These are phyloP conservation scores for Debaryomyces sp. DNA, from an alignment of 1,139 yeast genomes.

Conservation along the genomic window DNA sequence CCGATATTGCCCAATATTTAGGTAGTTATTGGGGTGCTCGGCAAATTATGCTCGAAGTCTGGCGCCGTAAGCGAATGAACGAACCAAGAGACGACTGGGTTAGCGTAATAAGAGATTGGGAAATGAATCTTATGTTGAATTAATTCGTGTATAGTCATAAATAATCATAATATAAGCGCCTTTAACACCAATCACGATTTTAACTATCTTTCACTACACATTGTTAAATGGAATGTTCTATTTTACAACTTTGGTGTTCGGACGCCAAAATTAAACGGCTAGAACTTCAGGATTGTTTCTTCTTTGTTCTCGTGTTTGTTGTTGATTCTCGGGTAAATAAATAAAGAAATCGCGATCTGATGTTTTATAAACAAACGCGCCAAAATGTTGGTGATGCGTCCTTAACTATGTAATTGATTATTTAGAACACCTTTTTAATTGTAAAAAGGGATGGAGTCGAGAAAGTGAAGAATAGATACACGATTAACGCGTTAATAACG, in stretches of 20 bases:
- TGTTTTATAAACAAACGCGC: slow-evolving; percentile 6
- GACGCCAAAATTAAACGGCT: slow-evolving; percentile 1
- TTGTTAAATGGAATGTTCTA: neutral
- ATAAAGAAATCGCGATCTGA: slow-evolving; percentile 3
- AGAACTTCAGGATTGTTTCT: neutral
- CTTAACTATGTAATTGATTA: neutral
- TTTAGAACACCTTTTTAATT: neutral
- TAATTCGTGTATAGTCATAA: slow-evolving; percentile 18
- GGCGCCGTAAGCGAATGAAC: slow-evolving; percentile 70
- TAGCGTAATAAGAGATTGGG: slow-evolving; percentile 80
- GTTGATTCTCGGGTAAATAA: neutral
- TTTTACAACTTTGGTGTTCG: neutral
- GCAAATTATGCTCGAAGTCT: slow-evolving; percentile 82
- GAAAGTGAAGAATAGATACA: slow-evolving; percentile 1
- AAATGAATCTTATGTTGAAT: slow-evolving; percentile 77
- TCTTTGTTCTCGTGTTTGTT: slow-evolving; percentile 4
- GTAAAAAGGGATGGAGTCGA: neutral
- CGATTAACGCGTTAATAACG: slow-evolving; percentile 7
- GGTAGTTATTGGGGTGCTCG: slow-evolving; percentile 89
- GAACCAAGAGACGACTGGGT: slow-evolving; percentile 73
- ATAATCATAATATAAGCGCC: neutral
- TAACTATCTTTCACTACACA: neutral
- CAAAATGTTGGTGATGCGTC: neutral
- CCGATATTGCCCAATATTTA: slow-evolving; percentile 70
- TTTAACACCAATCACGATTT: neutral